These are phyloP conservation scores for Mycena latifolia DNA, from an alignment of 768 basidiomycete genomes.

Conservation along the genomic window DNA sequence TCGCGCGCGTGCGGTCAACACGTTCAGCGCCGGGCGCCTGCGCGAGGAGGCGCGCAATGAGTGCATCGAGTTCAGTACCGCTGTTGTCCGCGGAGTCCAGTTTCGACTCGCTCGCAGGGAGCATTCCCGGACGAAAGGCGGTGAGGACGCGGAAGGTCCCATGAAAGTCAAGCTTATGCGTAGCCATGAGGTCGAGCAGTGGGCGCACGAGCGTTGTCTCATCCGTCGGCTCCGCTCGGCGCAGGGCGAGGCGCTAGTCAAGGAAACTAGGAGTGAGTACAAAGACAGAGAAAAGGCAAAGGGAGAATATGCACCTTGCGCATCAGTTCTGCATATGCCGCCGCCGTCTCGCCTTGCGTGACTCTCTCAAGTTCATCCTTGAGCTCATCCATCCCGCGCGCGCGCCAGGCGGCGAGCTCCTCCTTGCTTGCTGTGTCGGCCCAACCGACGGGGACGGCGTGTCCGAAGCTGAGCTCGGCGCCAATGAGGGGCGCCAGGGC, in stretches of 20 bases:
- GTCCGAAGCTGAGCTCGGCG: constrained; percentile 73
- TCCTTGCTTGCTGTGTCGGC: constrained; percentile 64
- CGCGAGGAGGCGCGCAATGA: constrained; percentile 59
- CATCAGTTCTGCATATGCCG: constrained; percentile 78
- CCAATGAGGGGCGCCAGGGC: constrained; percentile 90
- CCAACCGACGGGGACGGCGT: constrained; percentile 73
- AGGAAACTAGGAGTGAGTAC: not conserved
- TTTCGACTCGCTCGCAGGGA: constrained; percentile 26
- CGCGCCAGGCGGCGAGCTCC: constrained; percentile 71
- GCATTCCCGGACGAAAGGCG: constrained; percentile 65
- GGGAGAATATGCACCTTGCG: constrained; percentile 62
- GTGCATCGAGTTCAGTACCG: constrained; percentile 48
- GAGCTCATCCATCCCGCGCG: constrained; percentile 63
- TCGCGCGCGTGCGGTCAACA: constrained; percentile 59
- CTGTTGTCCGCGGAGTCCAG: not conserved
- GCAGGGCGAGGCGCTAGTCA: constrained; percentile 81
- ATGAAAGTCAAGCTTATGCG: constrained; percentile 88
- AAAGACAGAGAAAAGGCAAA: not conserved
- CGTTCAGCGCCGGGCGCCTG: constrained; percentile 59
- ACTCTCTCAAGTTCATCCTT: constrained; percentile 73
- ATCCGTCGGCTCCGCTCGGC: constrained; percentile 66
- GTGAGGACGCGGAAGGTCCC: constrained; percentile 82
- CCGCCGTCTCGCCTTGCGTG: constrained; percentile 67
- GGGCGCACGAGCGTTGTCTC: constrained; percentile 71
- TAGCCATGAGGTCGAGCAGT: constrained; percentile 80